Conservation (phyloP, 225 moss, liverwort and hornwort genomes). For the Thuidium tamariscinum region DNA sequence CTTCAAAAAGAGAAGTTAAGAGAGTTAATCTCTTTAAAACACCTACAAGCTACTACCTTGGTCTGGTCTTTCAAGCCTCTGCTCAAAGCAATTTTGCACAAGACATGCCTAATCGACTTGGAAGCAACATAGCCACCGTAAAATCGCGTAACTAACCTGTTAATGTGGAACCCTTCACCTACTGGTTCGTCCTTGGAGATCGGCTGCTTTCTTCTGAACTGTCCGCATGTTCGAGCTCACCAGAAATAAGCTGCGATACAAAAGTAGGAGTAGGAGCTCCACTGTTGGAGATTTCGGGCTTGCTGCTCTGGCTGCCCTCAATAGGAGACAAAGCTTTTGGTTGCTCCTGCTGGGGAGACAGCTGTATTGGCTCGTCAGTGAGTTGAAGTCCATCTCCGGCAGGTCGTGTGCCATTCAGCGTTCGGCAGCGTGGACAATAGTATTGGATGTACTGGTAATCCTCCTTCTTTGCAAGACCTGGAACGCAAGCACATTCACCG, state of each 20-base stretch:
- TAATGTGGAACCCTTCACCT: background rate
- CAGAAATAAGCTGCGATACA: conserved; percentile 20
- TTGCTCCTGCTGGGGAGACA: conserved; percentile 3
- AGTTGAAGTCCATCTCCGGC: conserved; percentile 31
- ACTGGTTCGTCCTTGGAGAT: background rate
- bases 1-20: background rate
- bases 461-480: conserved; percentile 98
- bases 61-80: background rate
- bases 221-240: conserved; percentile 16
- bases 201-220: conserved; percentile 23
- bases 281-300: background rate
- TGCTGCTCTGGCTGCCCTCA: conserved; percentile 6
- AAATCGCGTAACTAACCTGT: background rate
- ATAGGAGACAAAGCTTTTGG: background rate
- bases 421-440: conserved; percentile 81
- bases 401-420: conserved; percentile 52
- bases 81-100: conserved; percentile 1
- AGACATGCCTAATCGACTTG: background rate
- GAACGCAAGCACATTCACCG: background rate
- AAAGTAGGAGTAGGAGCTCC: conserved; percentile 14
- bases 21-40: background rate
- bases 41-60: background rate
- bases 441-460: conserved; percentile 87
- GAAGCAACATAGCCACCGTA: background rate
- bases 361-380: conserved; percentile 9